phyloP scores from a whole-genome alignment of 768 basidiomycete species.

The Lentinula guzmanii region DNA sequence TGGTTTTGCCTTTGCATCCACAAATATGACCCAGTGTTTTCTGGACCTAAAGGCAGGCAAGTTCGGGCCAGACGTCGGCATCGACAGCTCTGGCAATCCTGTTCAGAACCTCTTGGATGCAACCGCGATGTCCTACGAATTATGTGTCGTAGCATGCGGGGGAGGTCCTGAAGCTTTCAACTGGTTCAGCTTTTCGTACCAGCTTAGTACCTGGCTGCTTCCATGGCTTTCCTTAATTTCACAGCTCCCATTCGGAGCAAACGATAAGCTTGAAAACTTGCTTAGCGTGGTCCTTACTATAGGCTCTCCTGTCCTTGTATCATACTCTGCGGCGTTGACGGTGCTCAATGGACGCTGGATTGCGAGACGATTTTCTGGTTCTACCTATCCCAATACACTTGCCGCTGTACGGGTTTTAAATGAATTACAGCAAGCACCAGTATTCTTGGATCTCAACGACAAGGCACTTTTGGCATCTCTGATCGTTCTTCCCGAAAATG shows the following conservation, averaged over 20 bases:
- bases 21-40: not conserved
- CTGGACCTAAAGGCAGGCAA: not conserved
- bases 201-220: conserved; percentile 38
- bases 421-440: conserved; percentile 35
- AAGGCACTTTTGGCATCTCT: conserved; percentile 30
- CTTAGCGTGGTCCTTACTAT: conserved; percentile 34
- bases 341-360: conserved; percentile 40
- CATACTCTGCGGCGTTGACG: conserved; percentile 37
- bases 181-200: conserved; percentile 29
- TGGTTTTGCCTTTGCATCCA: not conserved
- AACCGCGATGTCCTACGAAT: not conserved
- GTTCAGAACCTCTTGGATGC: not conserved
- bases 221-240: conserved; percentile 44
- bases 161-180: not conserved
- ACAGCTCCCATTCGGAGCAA: conserved; percentile 41
- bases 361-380: conserved; percentile 21
- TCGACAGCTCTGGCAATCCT: not conserved
- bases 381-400: conserved; percentile 22
- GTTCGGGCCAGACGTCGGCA: not conserved
- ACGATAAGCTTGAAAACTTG: conserved; percentile 31
- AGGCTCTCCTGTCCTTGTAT: conserved; percentile 38
- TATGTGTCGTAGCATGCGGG: not conserved
- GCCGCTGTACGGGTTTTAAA: conserved; percentile 27
- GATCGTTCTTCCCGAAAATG: conserved; percentile 34
- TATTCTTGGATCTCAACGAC: conserved; percentile 20